Base-by-base conservation (phyloP, 768 basidiomycete species). In the Leccinum incarnatum region DNA sequence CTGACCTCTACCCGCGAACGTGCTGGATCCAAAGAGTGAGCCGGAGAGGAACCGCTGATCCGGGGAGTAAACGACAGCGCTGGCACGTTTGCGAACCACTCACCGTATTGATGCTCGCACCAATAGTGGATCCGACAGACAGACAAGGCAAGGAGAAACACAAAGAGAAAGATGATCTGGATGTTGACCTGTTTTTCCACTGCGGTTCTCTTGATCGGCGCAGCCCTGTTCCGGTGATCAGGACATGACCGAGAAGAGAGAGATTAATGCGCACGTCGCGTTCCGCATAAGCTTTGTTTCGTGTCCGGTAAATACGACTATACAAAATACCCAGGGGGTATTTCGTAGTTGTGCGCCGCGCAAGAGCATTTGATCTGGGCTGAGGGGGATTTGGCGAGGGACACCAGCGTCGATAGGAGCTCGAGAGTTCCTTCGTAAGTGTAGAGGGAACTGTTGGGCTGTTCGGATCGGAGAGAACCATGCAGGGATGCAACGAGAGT, bases 231-330 rank as follows among this genome's bases (percentile, higher is more conserved):
- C 21, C 17, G 29, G 14, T 45, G 19, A 49, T 11, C 4, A 42
- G 6, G 23, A 19, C 21, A 37, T 17, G 7, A 4, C 2, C 36
- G n/a, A 12, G 25, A 3, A 1, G 0, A 3, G 1, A 3, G 15
- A 17, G n/a, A 46, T 0, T 36, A 54, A 25, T 1, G 79, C 93
- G 77, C 68, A 95, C 94, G 95, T 98, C 45, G 96, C 96, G 67
- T 98, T 98, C 60, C 93, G 84, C 94, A 98, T 95, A 40, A 99
- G 75, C 74, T 99, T 99, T n/a, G 97, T 98, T 78, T 99, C 95
- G 69, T 98, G 97, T 0, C 97, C 97, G 0, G 95, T 96, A 67
- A 94, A 98, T 45, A 98, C 90, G 34, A 88, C 88, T 8, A 99
- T 69, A 11, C 95, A 96, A 72, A 98, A 98, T 29, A 91, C 84